Conservation (phyloP, 768 basidiomycete species). For the Boletus subcaerulescens region DNA sequence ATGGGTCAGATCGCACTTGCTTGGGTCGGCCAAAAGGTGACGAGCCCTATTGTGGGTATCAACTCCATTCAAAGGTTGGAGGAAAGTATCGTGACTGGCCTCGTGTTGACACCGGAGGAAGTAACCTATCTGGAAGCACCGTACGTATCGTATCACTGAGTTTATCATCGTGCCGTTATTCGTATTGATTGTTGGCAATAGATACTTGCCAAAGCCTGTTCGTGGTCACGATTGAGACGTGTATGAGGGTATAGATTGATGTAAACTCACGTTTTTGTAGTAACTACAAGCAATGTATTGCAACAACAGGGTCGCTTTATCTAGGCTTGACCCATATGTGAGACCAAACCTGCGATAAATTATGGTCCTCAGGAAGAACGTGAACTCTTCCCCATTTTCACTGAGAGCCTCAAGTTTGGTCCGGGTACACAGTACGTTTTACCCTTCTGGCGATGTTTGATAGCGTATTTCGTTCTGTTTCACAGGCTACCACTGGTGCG, state of each 20-base stretch:
- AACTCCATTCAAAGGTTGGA: constrained; percentile 32
- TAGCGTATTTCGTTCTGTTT: too few relatives aligned
- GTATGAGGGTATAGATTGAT: background rate
- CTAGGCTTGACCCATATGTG: too few relatives aligned
- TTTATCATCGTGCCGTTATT: background rate
- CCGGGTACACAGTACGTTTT: too few relatives aligned
- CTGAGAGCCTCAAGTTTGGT: too few relatives aligned
- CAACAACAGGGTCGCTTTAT: too few relatives aligned
- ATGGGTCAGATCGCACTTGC: constrained; percentile 48
- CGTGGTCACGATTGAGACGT: constrained; percentile 12
- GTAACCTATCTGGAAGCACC: constrained; percentile 28
- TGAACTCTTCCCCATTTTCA: too few relatives aligned
- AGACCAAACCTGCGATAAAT: too few relatives aligned
- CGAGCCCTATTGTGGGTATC: constrained; percentile 44
- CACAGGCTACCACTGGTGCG: too few relatives aligned
- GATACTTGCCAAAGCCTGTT: constrained; percentile 16
- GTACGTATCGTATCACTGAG: constrained; percentile 10
- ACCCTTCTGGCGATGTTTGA: too few relatives aligned
- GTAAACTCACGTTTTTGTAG: too few relatives aligned
- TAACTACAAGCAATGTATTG: too few relatives aligned
- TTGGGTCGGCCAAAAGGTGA: constrained; percentile 40
- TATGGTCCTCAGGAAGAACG: too few relatives aligned
- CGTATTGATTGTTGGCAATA: constrained; percentile 7
- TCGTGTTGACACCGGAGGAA: constrained; percentile 30
- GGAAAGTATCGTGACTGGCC: constrained; percentile 26